Percentiles rank a stretch among this genome's conserved stretches.
Evolutionary conservation across 345 rosid species (phyloP).

Genomic region (Hibiscus tridactylites): DNA sequence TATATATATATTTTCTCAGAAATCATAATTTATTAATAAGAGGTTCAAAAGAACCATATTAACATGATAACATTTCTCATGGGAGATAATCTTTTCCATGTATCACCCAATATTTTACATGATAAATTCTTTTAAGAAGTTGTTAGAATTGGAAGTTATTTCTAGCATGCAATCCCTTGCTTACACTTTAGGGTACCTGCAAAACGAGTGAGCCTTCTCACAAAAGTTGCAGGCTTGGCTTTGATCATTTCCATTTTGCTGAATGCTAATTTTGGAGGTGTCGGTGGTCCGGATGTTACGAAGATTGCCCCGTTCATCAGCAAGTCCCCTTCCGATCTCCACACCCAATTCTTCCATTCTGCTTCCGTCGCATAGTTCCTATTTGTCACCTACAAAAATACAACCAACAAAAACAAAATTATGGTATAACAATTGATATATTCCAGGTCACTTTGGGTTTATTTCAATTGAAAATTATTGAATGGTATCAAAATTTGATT

Average conservation of each 20-base stretch:
- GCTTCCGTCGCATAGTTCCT: not conserved
- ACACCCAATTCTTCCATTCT: not conserved
- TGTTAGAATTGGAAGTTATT: not conserved
- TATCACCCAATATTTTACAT: too few relatives aligned
- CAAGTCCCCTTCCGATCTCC: not conserved
- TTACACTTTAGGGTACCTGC: not conserved
- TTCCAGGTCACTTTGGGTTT: not conserved
- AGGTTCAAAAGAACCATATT: too few relatives aligned
- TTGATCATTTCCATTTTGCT: not conserved
- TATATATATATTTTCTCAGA: too few relatives aligned
- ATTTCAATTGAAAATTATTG: not conserved
- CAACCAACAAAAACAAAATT: too few relatives aligned
- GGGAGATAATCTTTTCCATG: not conserved
- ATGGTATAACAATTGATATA: too few relatives aligned
- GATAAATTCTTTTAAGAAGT: not conserved
- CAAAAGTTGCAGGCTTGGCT: not conserved
- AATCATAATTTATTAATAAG: too few relatives aligned
- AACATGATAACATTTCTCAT: not conserved
- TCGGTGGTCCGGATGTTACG: not conserved
- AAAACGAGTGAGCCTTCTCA: not conserved
- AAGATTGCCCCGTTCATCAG: not conserved
- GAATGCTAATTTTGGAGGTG: not conserved
- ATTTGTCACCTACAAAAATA: not conserved
- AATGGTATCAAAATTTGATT: too few relatives aligned
- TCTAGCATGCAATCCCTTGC: not conserved